Conservation (phyloP, 495 filamentous ascomycete genomes). For the Penicillium pulvis region DNA sequence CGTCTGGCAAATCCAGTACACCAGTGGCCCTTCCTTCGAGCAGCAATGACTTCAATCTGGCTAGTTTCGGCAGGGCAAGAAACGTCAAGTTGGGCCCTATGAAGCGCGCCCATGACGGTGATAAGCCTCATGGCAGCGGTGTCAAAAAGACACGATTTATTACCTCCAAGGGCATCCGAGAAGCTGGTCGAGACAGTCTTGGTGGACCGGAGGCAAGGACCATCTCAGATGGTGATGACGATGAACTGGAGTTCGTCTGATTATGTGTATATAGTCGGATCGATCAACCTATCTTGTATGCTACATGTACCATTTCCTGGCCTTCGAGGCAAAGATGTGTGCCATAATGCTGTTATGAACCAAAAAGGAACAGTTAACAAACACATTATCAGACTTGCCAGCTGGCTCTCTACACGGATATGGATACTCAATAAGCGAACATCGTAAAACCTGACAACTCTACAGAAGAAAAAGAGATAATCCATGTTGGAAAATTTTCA, state of each 20-base stretch:
- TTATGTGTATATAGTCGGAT: neutral
- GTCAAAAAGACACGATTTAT: slow-evolving; percentile 83
- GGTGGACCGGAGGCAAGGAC: slow-evolving; percentile 48
- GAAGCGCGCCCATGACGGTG: slow-evolving; percentile 51
- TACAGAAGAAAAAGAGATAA: neutral
- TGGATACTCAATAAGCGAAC: too few relatives aligned
- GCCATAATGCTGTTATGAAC: neutral
- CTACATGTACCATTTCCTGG: neutral
- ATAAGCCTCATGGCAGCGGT: slow-evolving; percentile 38
- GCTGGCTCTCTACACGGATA: neutral
- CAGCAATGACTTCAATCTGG: slow-evolving; percentile 26
- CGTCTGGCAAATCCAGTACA: slow-evolving; percentile 9
- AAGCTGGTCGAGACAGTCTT: slow-evolving; percentile 74
- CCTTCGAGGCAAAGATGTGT: neutral
- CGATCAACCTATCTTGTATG: neutral
- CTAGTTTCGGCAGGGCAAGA: slow-evolving; percentile 38
- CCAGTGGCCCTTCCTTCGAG: slow-evolving; percentile 15
- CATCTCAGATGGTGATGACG: slow-evolving; percentile 48
- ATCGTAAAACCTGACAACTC: neutral
- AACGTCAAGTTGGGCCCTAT: slow-evolving; percentile 69
- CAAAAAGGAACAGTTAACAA: neutral
- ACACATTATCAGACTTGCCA: neutral
- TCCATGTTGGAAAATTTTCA: neutral
- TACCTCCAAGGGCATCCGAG: slow-evolving; percentile 72
- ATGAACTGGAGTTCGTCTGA: slow-evolving; percentile 59